Percentiles rank a stretch among this genome's conserved stretches.
Conservation (phyloP, 768 basidiomycete genomes). For the Mycena leptocephala region DNA sequence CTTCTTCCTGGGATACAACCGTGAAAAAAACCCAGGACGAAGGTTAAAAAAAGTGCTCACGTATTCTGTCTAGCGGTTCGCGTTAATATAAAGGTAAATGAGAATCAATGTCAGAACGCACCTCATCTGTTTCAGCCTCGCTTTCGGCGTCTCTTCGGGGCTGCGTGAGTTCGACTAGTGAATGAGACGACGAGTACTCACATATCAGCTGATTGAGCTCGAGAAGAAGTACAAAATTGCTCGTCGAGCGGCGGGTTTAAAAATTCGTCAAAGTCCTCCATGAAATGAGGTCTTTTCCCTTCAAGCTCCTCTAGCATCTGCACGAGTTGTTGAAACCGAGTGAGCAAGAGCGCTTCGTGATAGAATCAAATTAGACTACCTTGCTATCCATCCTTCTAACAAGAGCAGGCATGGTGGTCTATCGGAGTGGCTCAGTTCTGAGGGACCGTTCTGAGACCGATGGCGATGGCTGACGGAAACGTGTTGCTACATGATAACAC, state of each 20-base stretch:
- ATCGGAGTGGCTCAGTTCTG: conserved; percentile 3
- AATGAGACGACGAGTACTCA: conserved; percentile 1
- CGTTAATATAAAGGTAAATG: conserved; percentile 6
- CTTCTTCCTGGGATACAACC: conserved; percentile 14
- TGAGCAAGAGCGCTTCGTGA: conserved; percentile 9
- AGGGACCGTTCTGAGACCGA: neutral
- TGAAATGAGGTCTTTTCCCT: conserved; percentile 4
- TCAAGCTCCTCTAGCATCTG: conserved; percentile 10
- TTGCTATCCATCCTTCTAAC: conserved; percentile 11
- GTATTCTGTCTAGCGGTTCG: neutral
- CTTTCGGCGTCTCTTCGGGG: conserved; percentile 4
- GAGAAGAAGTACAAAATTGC: conserved; percentile 6
- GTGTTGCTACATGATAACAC: conserved; percentile 9
- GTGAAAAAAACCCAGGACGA: conserved; percentile 1
- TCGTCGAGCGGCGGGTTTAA: neutral
- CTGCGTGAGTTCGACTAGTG: conserved; percentile 5
- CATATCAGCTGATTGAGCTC: conserved; percentile 7
- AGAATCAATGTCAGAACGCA: conserved; percentile 2
- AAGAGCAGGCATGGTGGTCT: conserved; percentile 10
- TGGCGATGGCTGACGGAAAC: conserved; percentile 1
- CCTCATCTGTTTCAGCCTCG: conserved; percentile 6
- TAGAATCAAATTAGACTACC: conserved; percentile 1
- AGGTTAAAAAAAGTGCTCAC: conserved; percentile 8
- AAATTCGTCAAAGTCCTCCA: conserved; percentile 2
- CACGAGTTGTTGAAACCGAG: conserved; percentile 9